These are phyloP conservation scores for Wickerhamomyces sp. DNA, from an alignment of 1,139 yeast genomes.

Conservation along the genomic window DNA sequence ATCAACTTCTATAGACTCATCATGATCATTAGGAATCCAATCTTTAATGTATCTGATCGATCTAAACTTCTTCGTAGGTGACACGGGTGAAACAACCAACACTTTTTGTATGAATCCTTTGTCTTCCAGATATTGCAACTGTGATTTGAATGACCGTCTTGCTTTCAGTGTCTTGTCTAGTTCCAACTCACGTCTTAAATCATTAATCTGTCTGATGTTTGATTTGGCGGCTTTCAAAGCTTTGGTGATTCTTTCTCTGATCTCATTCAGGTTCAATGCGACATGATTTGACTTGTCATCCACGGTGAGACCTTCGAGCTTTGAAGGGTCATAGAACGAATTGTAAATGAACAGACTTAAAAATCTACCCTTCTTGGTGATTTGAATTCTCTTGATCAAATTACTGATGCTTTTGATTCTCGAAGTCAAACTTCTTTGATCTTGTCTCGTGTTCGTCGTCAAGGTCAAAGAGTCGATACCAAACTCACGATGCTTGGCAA, in stretches of 20 bases:
- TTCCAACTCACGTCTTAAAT: conserved; percentile 58
- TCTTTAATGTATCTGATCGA: conserved; percentile 60
- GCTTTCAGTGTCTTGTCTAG: conserved; percentile 41
- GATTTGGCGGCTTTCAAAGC: conserved; percentile 62
- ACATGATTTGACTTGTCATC: conserved; percentile 14
- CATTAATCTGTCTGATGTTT: conserved; percentile 60
- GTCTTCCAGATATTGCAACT: conserved; percentile 45
- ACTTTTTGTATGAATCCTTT: conserved; percentile 55
- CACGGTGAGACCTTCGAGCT: conserved; percentile 5
- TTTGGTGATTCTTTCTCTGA: conserved; percentile 41
- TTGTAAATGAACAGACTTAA: conserved; percentile 45
- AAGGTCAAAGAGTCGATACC: conserved; percentile 60
- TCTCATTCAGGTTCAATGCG: conserved; percentile 33
- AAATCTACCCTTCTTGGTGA: conserved; percentile 42
- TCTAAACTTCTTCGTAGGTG: conserved; percentile 40
- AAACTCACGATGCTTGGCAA: conserved; percentile 47
- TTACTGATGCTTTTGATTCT: conserved; percentile 50
- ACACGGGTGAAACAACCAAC: conserved; percentile 46
- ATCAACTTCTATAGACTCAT: conserved; percentile 24
- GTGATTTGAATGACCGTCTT: conserved; percentile 46
- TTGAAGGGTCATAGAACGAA: conserved; percentile 31
- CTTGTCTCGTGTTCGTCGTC: conserved; percentile 55
- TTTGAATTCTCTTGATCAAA: conserved; percentile 38
- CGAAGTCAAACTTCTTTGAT: conserved; percentile 63
- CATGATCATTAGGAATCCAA: conserved; percentile 24